Evolutionary conservation across 2,329 filamentous ascomycete genomes (phyloP), one percentile per base, ranked within the genome.

Genomic region (Ceratocystis cacaofunesta): DNA sequence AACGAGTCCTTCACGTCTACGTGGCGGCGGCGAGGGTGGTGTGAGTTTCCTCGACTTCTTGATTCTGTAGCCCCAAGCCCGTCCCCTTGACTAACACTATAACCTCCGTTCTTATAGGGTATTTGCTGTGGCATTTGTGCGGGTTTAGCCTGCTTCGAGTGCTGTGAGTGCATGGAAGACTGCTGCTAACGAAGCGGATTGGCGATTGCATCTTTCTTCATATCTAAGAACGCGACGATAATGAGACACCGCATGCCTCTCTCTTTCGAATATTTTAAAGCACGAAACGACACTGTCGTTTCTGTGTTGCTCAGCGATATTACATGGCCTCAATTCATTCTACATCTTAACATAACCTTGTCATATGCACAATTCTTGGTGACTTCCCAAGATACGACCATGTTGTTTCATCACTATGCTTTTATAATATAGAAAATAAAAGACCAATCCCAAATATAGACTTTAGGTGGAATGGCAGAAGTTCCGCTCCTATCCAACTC

Each of bases 101-200:
- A 0, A 4, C 36, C 36, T 61, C 50, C 5, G 4, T 48, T 15
- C 19, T 63, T 50, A 5, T 17, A 76, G 75, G 75, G 73, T 12
- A 68, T 76, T 58, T 76, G 75, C 71, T 76, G 75, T 64, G 75
- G 75, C 41, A 70, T 76, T 63, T 76, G 75, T 65, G 74, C 75
- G 10, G 75, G 75, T 28, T 70, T 76, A 2, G 75, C 73, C 68
- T 76, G 75, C 69, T 76, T 75, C 65, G 74, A 76, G 69, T 76
- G 69, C 67, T 66, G 15, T 1, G 48, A 50, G 48, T 50, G 48
- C 36, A 15, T 69, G 65, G 70, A 71, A 28, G 71, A 55, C 70
- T 73, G 69, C 70, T 75, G 69, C 70, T 73, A 61, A 65, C 22
- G 8, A 50, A 22, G 5, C 36, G 36, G 12, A 15, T 41, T 12